Evolutionary conservation across 2,329 filamentous ascomycete genomes (phyloP).

Genomic region (Epichloe typhina): DNA sequence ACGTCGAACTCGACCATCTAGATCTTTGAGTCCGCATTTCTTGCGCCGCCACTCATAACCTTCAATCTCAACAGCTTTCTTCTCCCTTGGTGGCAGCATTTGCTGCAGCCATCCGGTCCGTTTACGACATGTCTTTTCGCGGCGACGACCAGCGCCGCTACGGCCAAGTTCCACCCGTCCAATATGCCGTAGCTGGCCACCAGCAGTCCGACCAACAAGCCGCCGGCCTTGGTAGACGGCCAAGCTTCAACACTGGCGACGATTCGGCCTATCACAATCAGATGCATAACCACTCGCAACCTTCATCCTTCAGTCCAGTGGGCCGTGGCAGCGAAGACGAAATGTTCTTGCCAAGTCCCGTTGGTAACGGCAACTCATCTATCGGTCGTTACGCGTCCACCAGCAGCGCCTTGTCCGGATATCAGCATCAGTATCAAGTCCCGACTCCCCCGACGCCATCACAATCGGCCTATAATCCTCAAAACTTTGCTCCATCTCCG

Average conservation of each 20-base stretch:
- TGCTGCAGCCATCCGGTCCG: not conserved
- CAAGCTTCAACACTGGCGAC: constrained; percentile 67
- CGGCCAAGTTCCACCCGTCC: constrained; percentile 52
- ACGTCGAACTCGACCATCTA: not conserved
- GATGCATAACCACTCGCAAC: constrained; percentile 15
- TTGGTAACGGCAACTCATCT: constrained; percentile 10
- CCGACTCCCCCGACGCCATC: constrained; percentile 29
- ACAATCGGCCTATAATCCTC: constrained; percentile 54
- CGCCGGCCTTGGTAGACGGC: constrained; percentile 34
- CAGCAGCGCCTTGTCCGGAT: constrained; percentile 33
- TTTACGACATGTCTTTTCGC: constrained; percentile 45
- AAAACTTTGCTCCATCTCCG: constrained; percentile 37
- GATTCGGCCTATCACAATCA: constrained; percentile 44
- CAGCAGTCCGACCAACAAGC: constrained; percentile 8
- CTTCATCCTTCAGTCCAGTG: constrained; percentile 1
- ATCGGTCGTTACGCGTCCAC: constrained; percentile 26
- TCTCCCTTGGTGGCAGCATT: not conserved
- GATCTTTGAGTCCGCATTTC: not conserved
- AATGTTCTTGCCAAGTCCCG: constrained; percentile 46
- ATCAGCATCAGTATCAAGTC: constrained; percentile 38
- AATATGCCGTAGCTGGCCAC: constrained; percentile 40
- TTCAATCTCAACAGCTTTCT: not conserved
- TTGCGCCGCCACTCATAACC: not conserved
- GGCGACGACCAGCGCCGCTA: constrained; percentile 50
- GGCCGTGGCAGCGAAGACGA: constrained; percentile 37